phyloP scores from a whole-genome alignment of 306 rosid species.

The Castanea crenata region DNA sequence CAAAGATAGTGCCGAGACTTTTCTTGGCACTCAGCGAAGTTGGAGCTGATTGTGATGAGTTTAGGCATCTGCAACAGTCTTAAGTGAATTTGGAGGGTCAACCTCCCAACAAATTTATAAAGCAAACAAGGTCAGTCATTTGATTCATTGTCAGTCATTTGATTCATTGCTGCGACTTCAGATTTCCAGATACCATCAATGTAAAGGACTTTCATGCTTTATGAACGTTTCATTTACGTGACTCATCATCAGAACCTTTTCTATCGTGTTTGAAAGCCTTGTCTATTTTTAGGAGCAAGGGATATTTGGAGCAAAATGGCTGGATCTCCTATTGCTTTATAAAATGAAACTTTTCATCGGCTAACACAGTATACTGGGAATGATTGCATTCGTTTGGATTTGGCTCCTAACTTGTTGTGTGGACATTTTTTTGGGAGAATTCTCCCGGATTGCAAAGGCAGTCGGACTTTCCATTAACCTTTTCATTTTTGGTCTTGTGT shows the following conservation, averaged over 20 bases:
- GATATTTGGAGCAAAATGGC: slow-evolving; percentile 26
- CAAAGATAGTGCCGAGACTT: slow-evolving; percentile 86
- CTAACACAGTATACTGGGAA: slow-evolving; percentile 29
- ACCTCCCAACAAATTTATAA: slow-evolving; percentile 18
- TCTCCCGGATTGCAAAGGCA: slow-evolving; percentile 14
- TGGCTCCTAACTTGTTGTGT: slow-evolving; percentile 3
- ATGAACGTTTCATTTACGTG: slow-evolving; percentile 13
- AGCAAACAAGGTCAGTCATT: slow-evolving; percentile 31
- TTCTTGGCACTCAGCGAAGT: slow-evolving; percentile 55
- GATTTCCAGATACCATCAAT: slow-evolving; percentile 25
- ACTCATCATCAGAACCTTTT: slow-evolving; percentile 15
- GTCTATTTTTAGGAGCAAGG: slow-evolving; percentile 32
- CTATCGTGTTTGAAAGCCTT: slow-evolving; percentile 24
- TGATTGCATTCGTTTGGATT: slow-evolving; percentile 22
- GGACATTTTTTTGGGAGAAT: slow-evolving; percentile 10
- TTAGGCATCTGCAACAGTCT: slow-evolving; percentile 68
- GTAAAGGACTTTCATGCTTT: slow-evolving; percentile 27
- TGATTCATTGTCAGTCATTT: slow-evolving; percentile 21
- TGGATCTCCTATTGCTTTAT: slow-evolving; percentile 19
- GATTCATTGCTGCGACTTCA: background rate
- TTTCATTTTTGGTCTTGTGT: slow-evolving; percentile 16
- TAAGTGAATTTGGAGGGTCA: slow-evolving; percentile 26
- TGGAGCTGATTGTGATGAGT: slow-evolving; percentile 84
- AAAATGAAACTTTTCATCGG: slow-evolving; percentile 23
- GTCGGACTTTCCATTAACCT: slow-evolving; percentile 24